phyloP scores from a whole-genome alignment of 345 rosid genomes.

The Populus nigra region DNA sequence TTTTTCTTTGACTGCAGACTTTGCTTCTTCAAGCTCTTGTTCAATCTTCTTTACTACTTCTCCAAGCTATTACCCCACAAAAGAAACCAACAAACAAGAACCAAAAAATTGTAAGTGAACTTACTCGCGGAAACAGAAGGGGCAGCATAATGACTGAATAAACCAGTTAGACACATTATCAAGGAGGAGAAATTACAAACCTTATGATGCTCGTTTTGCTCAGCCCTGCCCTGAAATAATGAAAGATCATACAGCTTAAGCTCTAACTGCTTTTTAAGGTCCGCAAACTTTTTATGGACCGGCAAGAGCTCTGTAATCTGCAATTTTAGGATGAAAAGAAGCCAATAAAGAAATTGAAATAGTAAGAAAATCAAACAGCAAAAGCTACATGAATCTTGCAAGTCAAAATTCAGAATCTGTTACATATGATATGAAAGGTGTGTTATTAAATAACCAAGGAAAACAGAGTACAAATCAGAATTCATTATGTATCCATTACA shows the following conservation, averaged over 20 bases:
- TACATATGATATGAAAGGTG: background rate
- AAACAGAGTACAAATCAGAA: background rate
- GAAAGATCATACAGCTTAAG: slow-evolving; percentile 85
- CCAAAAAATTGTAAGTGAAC: slow-evolving; percentile 6
- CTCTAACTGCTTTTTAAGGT: slow-evolving; percentile 73
- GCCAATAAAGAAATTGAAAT: too few relatives aligned
- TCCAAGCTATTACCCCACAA: slow-evolving; percentile 47
- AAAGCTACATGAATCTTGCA: background rate
- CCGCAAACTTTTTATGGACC: slow-evolving; percentile 62
- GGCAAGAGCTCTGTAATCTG: slow-evolving; percentile 82
- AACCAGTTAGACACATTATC: slow-evolving; percentile 7
- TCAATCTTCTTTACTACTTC: slow-evolving; percentile 81
- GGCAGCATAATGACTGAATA: slow-evolving; percentile 2
- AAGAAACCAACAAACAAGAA: slow-evolving; percentile 4
- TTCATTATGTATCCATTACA: background rate
- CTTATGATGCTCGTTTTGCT: slow-evolving; percentile 98
- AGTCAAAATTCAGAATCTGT: background rate
- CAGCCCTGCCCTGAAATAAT: slow-evolving; percentile 80
- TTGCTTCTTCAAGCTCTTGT: slow-evolving; percentile 74
- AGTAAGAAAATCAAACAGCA: too few relatives aligned
- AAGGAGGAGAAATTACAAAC: slow-evolving; percentile 31
- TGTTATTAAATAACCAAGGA: background rate
- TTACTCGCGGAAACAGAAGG: slow-evolving; percentile 1
- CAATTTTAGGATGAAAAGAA: slow-evolving; percentile 33
- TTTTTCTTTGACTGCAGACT: slow-evolving; percentile 59